A percentile compares a stretch with the other conserved stretches of the same genome.
Conservation (phyloP, 164 flowering plant species). For the Akebia trifoliata region DNA sequence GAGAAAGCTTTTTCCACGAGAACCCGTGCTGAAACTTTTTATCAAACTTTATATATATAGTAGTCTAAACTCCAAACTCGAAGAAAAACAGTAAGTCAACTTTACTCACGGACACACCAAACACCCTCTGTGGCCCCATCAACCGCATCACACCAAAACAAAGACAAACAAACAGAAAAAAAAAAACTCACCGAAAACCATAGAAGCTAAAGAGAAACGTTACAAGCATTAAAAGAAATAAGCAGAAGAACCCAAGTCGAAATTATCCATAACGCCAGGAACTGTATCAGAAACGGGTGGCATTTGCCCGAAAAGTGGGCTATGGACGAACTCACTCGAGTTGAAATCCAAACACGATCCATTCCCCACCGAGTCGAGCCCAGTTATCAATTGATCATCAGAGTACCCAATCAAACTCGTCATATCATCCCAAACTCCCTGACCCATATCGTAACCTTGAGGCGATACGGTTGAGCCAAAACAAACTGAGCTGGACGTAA, state of each 20-base stretch:
- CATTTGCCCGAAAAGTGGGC: slow-evolving; percentile 47
- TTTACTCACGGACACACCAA: no score
- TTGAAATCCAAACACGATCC: slow-evolving; percentile 27
- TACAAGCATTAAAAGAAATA: slow-evolving; percentile 27
- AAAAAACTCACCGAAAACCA: neutral
- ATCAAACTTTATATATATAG: no score
- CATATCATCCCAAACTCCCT: neutral
- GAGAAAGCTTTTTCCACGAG: no score
- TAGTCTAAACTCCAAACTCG: no score
- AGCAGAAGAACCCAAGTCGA: slow-evolving; percentile 35
- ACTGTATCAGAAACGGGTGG: slow-evolving; percentile 37
- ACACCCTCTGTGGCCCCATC: no score
- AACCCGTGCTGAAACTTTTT: no score
- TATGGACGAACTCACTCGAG: slow-evolving; percentile 31
- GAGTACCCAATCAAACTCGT: slow-evolving; percentile 15
- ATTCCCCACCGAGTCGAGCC: slow-evolving; percentile 5
- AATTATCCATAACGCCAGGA: slow-evolving; percentile 17
- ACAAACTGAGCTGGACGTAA: slow-evolving; percentile 10
- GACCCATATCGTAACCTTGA: slow-evolving; percentile 14
- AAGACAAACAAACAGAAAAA: neutral
- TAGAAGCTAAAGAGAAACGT: neutral
- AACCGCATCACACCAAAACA: no score
- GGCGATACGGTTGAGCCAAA: slow-evolving; percentile 8
- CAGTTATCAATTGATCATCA: slow-evolving; percentile 7
- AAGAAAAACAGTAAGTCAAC: no score